phyloP scores from a whole-genome alignment of 176 grass and related monocot species.

The Triticum monococcum region DNA sequence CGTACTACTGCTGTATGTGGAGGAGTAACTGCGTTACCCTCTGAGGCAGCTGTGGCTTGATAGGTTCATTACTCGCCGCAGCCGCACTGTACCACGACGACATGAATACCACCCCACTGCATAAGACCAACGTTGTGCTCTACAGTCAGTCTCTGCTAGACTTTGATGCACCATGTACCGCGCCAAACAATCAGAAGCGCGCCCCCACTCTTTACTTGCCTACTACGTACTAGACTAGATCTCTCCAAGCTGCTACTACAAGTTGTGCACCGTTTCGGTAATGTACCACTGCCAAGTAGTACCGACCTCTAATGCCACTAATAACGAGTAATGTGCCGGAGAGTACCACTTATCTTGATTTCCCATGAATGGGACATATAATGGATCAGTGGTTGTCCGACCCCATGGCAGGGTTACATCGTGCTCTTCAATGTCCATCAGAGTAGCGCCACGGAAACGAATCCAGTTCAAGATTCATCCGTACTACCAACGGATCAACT shows the following conservation, averaged over 20 bases:
- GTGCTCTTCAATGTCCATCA: conserved; percentile 12
- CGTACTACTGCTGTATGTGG: neutral
- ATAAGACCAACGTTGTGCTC: neutral
- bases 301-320: neutral
- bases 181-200: neutral
- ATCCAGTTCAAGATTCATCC: conserved; percentile 22
- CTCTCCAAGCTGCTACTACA: neutral
- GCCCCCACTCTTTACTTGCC: neutral
- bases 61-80: neutral
- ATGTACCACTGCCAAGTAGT: too few species aligned
- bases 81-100: neutral
- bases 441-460: neutral
- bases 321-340: neutral
- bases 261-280: too few species aligned
- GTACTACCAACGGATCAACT: neutral
- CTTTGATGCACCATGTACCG: neutral
- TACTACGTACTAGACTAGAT: neutral
- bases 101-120: neutral
- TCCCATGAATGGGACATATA: neutral
- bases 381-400: conserved; percentile 17
- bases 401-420: neutral
- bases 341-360: neutral
- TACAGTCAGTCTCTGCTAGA: neutral
- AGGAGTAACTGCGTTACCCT: conserved; percentile 24
- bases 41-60: neutral